Conservation (phyloP, 2,329 filamentous ascomycete species). For the Stemphylium vesicarium region DNA sequence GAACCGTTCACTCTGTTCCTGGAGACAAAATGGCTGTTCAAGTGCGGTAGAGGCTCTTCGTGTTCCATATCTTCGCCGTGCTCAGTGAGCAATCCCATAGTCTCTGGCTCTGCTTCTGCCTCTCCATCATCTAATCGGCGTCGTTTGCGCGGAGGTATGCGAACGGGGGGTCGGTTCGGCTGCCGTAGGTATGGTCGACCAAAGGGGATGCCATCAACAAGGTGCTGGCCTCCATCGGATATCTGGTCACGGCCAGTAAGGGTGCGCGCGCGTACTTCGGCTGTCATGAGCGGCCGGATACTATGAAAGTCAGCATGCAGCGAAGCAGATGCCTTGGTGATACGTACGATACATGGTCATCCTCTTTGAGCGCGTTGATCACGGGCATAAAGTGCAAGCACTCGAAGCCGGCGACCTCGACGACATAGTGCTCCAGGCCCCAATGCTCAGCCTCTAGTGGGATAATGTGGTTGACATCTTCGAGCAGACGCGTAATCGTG, state of each 20-base stretch:
- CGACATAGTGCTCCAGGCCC: conserved; percentile 88
- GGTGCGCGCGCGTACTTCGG: conserved; percentile 75
- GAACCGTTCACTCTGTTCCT: not conserved
- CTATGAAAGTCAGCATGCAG: conserved; percentile 51
- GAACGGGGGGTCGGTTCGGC: conserved; percentile 68
- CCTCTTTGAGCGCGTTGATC: conserved; percentile 73
- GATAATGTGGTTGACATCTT: conserved; percentile 78
- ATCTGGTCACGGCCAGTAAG: conserved; percentile 84
- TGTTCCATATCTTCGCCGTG: conserved; percentile 6
- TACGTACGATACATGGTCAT: conserved; percentile 80
- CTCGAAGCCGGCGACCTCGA: conserved; percentile 81
- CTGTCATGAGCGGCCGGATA: conserved; percentile 77
- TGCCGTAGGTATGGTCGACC: conserved; percentile 72
- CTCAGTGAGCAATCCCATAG: conserved; percentile 18
- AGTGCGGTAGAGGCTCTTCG: not conserved
- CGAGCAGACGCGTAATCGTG: conserved; percentile 78
- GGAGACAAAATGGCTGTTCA: not conserved
- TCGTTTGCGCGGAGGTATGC: conserved; percentile 77
- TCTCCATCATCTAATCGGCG: conserved; percentile 49
- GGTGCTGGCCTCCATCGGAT: conserved; percentile 74
- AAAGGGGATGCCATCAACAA: conserved; percentile 86
- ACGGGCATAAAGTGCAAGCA: conserved; percentile 85
- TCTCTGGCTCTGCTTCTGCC: conserved; percentile 25
- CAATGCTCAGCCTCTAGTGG: conserved; percentile 82
- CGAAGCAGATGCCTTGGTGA: not conserved